These are phyloP conservation scores for Pseudogymnoascus sp. DNA, from an alignment of 2,329 filamentous ascomycete genomes.

Conservation along the genomic window DNA sequence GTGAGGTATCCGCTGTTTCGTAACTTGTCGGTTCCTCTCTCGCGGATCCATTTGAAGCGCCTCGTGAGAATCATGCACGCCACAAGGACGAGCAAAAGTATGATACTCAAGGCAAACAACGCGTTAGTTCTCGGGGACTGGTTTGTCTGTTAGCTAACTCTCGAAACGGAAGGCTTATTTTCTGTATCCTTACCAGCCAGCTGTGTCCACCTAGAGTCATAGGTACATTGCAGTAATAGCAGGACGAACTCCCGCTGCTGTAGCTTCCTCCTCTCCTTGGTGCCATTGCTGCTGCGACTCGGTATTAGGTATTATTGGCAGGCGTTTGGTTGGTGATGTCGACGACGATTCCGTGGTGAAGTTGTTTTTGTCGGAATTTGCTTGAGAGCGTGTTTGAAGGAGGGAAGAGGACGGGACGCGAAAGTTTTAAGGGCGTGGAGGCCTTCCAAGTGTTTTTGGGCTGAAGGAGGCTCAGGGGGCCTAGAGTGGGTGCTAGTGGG, in stretches of 20 bases:
- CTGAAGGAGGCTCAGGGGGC: not conserved
- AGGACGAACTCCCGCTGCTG: not conserved
- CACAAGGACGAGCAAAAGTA: not conserved
- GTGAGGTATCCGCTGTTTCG: not conserved
- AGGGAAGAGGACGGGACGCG: not conserved
- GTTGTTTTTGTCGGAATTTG: not conserved
- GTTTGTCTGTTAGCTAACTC: not conserved
- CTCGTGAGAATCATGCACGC: not conserved
- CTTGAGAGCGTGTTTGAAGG: not conserved
- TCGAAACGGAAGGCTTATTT: not conserved
- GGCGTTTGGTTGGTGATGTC: not conserved
- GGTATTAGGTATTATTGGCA: not conserved
- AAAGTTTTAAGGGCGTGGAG: not conserved
- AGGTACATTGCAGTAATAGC: not conserved
- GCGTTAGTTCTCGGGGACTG: not conserved
- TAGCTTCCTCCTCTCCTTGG: slow-evolving; percentile 1
- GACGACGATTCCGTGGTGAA: not conserved
- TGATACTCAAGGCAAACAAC: not conserved
- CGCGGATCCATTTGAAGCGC: slow-evolving; percentile 4
- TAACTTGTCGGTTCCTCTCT: not conserved
- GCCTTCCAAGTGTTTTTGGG: not conserved
- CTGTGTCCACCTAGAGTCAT: not conserved
- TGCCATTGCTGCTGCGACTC: not conserved
- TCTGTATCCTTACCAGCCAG: not conserved
- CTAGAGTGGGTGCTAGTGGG: not conserved